Conservation (phyloP, 2,329 filamentous ascomycete genomes). For the Arthrobotrys pseudoclavata region DNA sequence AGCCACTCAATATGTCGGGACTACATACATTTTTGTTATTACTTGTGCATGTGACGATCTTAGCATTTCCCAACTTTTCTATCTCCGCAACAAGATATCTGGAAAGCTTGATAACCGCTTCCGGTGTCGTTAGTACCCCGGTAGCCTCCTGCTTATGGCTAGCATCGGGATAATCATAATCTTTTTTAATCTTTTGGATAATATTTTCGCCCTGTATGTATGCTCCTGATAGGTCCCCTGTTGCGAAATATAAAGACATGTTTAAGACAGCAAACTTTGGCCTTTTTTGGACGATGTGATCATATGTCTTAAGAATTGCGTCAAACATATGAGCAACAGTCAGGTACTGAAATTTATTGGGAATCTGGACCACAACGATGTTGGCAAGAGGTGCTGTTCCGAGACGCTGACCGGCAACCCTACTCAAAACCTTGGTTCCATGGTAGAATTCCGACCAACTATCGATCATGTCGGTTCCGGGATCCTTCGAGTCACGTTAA, state of each 20-base stretch:
- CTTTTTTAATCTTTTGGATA: not conserved
- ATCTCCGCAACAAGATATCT: not conserved
- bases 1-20: no score
- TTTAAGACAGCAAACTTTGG: conserved; percentile 1
- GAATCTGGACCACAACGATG: not conserved
- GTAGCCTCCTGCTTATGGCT: not conserved
- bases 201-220: not conserved
- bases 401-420: conserved; percentile 25
- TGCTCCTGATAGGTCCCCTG: not conserved
- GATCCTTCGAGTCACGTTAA: not conserved
- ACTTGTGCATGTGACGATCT: not conserved
- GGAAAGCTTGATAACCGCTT: not conserved
- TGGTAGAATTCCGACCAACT: not conserved
- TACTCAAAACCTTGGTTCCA: conserved; percentile 12
- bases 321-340: conserved; percentile 20
- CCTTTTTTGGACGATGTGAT: conserved; percentile 7
- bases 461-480: not conserved
- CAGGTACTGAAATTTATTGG: not conserved
- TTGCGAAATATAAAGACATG: not conserved
- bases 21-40: not conserved
- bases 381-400: conserved; percentile 21
- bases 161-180: not conserved
- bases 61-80: conserved; percentile 1
- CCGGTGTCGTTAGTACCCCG: not conserved
- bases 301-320: conserved; percentile 11